Base-by-base conservation (phyloP, 164 flowering plant genomes). In the Pachysandra terminalis region DNA sequence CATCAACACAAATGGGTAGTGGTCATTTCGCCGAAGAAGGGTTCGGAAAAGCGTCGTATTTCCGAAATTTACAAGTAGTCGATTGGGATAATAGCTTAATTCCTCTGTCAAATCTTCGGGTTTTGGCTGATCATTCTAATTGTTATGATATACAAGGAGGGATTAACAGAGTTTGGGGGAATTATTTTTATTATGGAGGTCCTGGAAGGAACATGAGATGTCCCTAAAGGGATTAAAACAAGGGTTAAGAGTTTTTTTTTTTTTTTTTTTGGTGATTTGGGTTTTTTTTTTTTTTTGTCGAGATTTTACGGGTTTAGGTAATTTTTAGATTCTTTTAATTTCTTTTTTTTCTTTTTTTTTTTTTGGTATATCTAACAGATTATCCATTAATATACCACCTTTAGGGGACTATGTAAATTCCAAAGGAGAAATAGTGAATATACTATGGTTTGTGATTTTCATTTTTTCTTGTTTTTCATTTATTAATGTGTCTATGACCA, bases 1-100 rank as follows among this genome's bases (percentile, higher is more conserved):
- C 97, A 14, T 59, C 81, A 0, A 93, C 98, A 0, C 93, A 93
- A 56, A 93, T 93, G 98, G 98, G 98, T 0, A 93, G 98, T 71
- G 98, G 98, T 24, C 93, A 85, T 73, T 93, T 90, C 67, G 81
- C 97, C 0, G 83, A 63, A 35, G 96, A 87, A 74, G 98, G 97
- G 0, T 93, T 86, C 64, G 85, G 85, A 14, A 90, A 83, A 78
- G 89, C 98, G 0, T 79, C 95, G 25, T 93, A 93, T 68, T 90
- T 93, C 63, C 69, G 97, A 54, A 93, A 90, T 41, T 49, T 93
- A 63, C 91, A 90, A 65, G 86, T 81, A 3, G 97, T 93, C n/a
- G 98, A 93, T 75, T 86, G 93, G 90, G 98, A 90, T 60, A 93
- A 93, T 57, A 93, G 78, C 73, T 76, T 93, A 72, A 75, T 93